Conservation (phyloP, 306 rosid genomes). For the Dryas octopetala region DNA sequence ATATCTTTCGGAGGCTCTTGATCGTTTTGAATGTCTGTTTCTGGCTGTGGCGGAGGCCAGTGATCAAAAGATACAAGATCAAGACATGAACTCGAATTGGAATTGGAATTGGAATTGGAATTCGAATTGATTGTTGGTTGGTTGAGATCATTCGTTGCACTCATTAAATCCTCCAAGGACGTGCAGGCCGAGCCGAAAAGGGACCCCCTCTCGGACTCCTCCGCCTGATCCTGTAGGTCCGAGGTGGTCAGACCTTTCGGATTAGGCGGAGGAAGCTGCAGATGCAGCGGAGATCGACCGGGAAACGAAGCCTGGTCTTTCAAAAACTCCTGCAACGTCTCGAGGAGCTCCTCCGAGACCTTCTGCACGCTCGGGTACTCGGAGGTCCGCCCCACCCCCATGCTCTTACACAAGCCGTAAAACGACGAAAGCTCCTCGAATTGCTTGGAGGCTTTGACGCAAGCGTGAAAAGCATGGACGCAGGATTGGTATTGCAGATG, state of each 20-base stretch:
- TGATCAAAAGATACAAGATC: slow-evolving; percentile 28
- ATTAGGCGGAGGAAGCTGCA: neutral
- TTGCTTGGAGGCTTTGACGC: slow-evolving; percentile 69
- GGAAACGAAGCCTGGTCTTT: slow-evolving; percentile 70
- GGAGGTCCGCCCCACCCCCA: slow-evolving; percentile 78
- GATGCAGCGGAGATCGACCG: slow-evolving; percentile 23
- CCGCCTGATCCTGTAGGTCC: too few relatives aligned
- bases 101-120: too few relatives aligned
- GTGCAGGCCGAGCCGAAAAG: slow-evolving; percentile 43
- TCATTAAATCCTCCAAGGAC: slow-evolving; percentile 59
- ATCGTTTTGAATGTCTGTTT: neutral
- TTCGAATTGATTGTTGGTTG: too few relatives aligned
- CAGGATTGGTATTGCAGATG: slow-evolving; percentile 55
- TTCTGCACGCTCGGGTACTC: slow-evolving; percentile 82
- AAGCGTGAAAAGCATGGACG: slow-evolving; percentile 59
- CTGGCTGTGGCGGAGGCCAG: neutral
- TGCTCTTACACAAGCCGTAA: slow-evolving; percentile 49
- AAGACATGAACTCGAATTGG: slow-evolving; percentile 6
- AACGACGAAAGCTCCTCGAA: slow-evolving; percentile 65
- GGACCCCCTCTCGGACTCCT: slow-evolving; percentile 37
- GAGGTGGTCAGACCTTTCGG: too few relatives aligned
- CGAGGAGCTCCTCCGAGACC: slow-evolving; percentile 71
- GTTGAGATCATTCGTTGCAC: neutral
- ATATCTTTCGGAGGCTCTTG: slow-evolving; percentile 18
- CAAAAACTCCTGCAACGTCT: slow-evolving; percentile 67